phyloP scores from a whole-genome alignment of 2,329 filamentous ascomycete species.

The Scleromitrula shiraiana region DNA sequence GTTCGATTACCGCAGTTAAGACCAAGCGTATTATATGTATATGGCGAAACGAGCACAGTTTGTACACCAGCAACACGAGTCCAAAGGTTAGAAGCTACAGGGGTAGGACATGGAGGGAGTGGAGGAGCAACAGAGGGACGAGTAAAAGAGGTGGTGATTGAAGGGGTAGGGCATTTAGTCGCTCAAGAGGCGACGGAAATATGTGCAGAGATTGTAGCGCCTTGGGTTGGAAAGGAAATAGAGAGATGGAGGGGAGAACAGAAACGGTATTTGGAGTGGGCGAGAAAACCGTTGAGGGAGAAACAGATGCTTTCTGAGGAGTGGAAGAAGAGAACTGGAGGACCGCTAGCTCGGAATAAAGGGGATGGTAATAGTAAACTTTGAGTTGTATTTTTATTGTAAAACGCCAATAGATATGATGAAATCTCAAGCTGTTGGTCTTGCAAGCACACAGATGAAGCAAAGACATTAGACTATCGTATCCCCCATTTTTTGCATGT shows the following conservation, averaged over 20 bases:
- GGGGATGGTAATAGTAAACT: constrained; percentile 1
- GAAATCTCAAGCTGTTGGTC: no score
- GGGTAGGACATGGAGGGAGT: constrained; percentile 58
- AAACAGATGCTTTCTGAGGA: constrained; percentile 50
- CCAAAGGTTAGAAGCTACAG: constrained; percentile 58
- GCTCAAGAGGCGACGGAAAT: constrained; percentile 69
- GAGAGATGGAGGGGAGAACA: constrained; percentile 49
- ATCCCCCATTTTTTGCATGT: no score
- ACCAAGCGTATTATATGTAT: constrained; percentile 61
- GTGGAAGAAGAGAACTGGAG: constrained; percentile 35
- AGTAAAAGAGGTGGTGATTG: constrained; percentile 57
- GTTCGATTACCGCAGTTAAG: constrained; percentile 50
- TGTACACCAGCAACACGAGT: constrained; percentile 41
- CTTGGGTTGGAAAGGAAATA: constrained; percentile 51
- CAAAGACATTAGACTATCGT: no score
- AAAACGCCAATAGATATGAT: no score
- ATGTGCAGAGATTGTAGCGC: constrained; percentile 53
- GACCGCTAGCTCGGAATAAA: constrained; percentile 4
- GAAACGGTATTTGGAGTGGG: constrained; percentile 44
- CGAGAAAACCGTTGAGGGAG: constrained; percentile 43
- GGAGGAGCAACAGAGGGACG: constrained; percentile 55
- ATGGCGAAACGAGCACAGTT: constrained; percentile 52
- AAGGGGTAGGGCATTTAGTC: constrained; percentile 67
- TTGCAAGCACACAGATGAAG: no score
- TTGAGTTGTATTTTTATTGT: no score